A percentile compares a stretch with the other conserved stretches of the same genome.
These are phyloP conservation scores for Bretziella fagacearum DNA, from an alignment of 2,329 filamentous ascomycete genomes.

Conservation along the genomic window DNA sequence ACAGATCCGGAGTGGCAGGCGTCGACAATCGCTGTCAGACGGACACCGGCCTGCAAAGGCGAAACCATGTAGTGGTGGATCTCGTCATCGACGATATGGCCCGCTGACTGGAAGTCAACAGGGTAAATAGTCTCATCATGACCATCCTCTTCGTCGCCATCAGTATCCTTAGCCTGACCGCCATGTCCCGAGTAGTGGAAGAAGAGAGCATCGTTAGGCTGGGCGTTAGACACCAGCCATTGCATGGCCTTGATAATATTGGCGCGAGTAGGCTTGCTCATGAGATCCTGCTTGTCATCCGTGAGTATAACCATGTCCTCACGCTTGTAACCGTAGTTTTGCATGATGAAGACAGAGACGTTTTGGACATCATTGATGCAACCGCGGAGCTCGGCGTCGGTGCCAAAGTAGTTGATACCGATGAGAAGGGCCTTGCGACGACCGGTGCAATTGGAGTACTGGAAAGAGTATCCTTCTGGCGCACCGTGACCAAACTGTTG, in stretches of 20 bases:
- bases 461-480: slow-evolving; percentile 51
- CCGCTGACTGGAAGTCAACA: slow-evolving; percentile 51
- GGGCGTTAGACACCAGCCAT: slow-evolving; percentile 55
- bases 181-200: slow-evolving; percentile 66
- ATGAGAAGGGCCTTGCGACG: slow-evolving; percentile 58
- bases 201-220: slow-evolving; percentile 60
- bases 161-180: slow-evolving; percentile 54
- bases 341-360: slow-evolving; percentile 52
- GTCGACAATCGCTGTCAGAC: slow-evolving; percentile 68
- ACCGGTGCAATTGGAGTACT: slow-evolving; percentile 60
- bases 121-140: slow-evolving; percentile 68
- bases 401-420: slow-evolving; percentile 67
- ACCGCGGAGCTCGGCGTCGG: slow-evolving; percentile 52
- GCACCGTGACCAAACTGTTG: slow-evolving; percentile 52
- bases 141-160: slow-evolving; percentile 64
- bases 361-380: slow-evolving; percentile 74
- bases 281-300: slow-evolving; percentile 52
- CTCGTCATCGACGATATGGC: slow-evolving; percentile 63
- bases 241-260: slow-evolving; percentile 62
- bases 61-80: slow-evolving; percentile 64
- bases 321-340: slow-evolving; percentile 51
- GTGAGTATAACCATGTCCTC: slow-evolving; percentile 70
- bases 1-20: slow-evolving; percentile 66
- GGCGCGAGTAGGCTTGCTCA: slow-evolving; percentile 55
- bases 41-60: slow-evolving; percentile 64